Evolutionary conservation across 148 eudicot genomes (phyloP), one percentile per base, ranked within the genome.

Genomic region (Persicaria maculosa): DNA sequence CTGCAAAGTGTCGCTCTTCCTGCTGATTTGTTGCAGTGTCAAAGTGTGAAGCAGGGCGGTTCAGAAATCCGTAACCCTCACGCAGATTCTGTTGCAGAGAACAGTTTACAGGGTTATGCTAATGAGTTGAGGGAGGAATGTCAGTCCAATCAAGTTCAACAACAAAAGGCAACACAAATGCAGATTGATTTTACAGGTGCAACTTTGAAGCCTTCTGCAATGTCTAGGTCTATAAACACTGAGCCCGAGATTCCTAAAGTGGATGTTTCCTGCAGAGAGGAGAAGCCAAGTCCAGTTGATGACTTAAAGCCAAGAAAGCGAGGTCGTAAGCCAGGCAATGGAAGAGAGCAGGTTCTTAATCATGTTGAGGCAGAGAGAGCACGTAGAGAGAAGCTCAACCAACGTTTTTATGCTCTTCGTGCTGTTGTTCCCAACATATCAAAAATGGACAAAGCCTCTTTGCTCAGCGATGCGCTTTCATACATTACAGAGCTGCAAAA

Each of bases 171-270:
- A 2, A n/a, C 69, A 14, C 81, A 74, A n/a, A 83, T 86, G 91
- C 85, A 89, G 50, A 90, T 94, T 50, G 96, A 94, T 82, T 90
- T 94, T 50, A 78, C 86, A 4, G 96, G 91, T 15, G 89, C 85
- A 6, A 85, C 81, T 6, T 80, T 92, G 20, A 78, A 83, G 78
- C 81, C 94, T 44, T 50, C 79, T 36, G 70, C 40, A n/a, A 47
- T 81, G 20, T 55, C 75, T 47, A 64, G 83, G 22, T 87, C 88
- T 19, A 80, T 75, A 9, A 82, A 69, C 71, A 71, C 45, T 0
- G 98, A 87, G 65, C 85, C 99, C 0, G 93, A 90, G 75, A 88
- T 84, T 78, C 88, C 95, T 1, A 94, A 90, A 72, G 83, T 79
- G 25, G 22, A 59, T 9, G 40, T 8, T 36, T 59, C 65, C 22